Conservation (phyloP, 306 rosid genomes). For the Styphnolobium japonicum region DNA sequence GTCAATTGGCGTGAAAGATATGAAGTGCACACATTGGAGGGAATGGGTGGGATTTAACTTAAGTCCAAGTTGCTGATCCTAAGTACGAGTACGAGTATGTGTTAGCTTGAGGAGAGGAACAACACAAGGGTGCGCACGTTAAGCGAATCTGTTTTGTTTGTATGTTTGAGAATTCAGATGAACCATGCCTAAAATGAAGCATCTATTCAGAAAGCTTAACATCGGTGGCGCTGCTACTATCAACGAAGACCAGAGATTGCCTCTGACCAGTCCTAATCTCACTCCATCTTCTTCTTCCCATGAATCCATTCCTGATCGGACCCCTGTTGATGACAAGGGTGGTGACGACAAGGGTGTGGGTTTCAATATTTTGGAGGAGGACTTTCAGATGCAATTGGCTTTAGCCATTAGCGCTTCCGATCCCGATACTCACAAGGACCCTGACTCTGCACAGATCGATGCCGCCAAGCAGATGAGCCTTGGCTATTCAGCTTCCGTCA, state of each 20-base stretch:
- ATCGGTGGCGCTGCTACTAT: conserved; percentile 89
- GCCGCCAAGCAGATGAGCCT: conserved; percentile 99
- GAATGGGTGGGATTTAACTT: conserved; percentile 65
- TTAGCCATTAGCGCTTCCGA: conserved; percentile 94
- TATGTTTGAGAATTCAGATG: too few relatives aligned
- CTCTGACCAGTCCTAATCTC: neutral
- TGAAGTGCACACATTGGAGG: conserved; percentile 58
- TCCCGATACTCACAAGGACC: conserved; percentile 67
- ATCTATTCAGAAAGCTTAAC: conserved; percentile 92
- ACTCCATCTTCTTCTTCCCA: conserved; percentile 38
- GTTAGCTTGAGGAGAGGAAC: conserved; percentile 58
- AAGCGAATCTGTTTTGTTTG: conserved; percentile 49
- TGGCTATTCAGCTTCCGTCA: conserved; percentile 56
- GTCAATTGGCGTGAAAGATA: too few relatives aligned
- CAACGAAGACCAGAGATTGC: too few relatives aligned
- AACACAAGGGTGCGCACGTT: conserved; percentile 65
- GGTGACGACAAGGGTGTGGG: too few relatives aligned
- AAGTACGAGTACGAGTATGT: too few relatives aligned
- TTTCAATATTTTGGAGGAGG: conserved; percentile 83
- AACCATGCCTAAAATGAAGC: conserved; percentile 96
- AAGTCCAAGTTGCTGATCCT: too few relatives aligned
- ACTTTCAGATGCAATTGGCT: conserved; percentile 96
- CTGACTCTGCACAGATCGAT: conserved; percentile 97
- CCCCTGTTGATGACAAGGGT: too few relatives aligned
- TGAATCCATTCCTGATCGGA: conserved; percentile 22